Percentiles rank a stretch among this genome's conserved stretches.
Conservation (phyloP, 2,329 filamentous ascomycete species). For the Orbilia blumenaviensis region DNA sequence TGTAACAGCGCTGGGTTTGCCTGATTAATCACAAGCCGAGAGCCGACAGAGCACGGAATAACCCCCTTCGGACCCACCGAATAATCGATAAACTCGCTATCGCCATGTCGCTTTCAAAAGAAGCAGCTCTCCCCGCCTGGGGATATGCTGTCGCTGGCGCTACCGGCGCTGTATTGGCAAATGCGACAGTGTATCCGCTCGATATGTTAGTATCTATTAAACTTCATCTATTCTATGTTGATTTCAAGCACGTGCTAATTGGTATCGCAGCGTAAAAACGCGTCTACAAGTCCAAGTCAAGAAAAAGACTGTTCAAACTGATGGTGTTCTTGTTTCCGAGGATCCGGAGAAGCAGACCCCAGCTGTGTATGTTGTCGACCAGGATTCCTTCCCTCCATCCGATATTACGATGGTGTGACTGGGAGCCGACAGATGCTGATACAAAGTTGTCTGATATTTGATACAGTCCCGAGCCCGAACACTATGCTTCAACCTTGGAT, state of each 20-base stretch:
- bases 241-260: slow-evolving; percentile 18
- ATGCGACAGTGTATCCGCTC: slow-evolving; percentile 92
- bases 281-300: slow-evolving; percentile 94
- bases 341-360: slow-evolving; percentile 47
- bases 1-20: not conserved
- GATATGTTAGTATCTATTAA: slow-evolving; percentile 79
- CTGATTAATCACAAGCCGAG: slow-evolving; percentile 27
- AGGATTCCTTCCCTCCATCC: slow-evolving; percentile 10
- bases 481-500: slow-evolving; percentile 88
- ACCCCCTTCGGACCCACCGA: not conserved
- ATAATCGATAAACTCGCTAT: not conserved
- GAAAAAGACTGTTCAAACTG: slow-evolving; percentile 63
- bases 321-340: slow-evolving; percentile 41
- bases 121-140: slow-evolving; percentile 82
- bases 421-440: not conserved
- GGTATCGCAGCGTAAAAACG: slow-evolving; percentile 80
- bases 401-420: not conserved
- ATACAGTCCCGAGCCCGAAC: slow-evolving; percentile 63
- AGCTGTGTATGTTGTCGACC: slow-evolving; percentile 42
- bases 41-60: slow-evolving; percentile 15
- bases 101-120: slow-evolving; percentile 67
- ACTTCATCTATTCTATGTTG: not conserved
- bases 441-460: slow-evolving; percentile 5
- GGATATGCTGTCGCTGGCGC: slow-evolving; percentile 91
- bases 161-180: slow-evolving; percentile 90